Conservation (phyloP, 257 asterid species). For the Solanum gandarillasii region DNA sequence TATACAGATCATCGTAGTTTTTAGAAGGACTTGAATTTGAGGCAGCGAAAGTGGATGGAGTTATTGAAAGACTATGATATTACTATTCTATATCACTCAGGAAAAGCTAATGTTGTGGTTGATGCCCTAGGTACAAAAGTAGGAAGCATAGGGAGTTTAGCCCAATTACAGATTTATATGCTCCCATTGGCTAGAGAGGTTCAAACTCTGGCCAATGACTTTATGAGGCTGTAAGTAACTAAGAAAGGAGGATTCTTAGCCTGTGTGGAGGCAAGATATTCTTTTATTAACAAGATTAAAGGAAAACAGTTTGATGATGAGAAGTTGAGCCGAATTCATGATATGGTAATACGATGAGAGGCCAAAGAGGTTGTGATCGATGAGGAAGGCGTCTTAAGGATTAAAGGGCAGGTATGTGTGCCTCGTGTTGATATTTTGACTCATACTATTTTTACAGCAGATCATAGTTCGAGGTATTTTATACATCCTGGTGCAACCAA, state of each 20-base stretch:
- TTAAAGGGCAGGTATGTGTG: not conserved
- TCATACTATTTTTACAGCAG: not conserved
- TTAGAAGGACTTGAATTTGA: not conserved
- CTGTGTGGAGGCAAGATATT: not conserved
- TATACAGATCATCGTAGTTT: not conserved
- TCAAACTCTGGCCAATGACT: not conserved
- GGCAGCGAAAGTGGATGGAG: not conserved
- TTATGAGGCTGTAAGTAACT: not conserved
- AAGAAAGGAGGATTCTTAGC: not conserved
- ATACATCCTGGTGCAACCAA: not conserved
- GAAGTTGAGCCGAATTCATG: not conserved
- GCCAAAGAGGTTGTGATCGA: not conserved
- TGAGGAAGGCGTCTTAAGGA: not conserved
- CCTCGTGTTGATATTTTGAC: not conserved
- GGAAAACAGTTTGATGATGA: not conserved
- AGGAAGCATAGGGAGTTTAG: not conserved
- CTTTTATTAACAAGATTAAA: too few relatives aligned
- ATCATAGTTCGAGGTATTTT: not conserved
- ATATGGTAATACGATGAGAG: not conserved
- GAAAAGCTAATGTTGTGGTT: not conserved
- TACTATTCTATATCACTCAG: too few relatives aligned
- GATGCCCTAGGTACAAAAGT: not conserved
- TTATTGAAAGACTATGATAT: too few relatives aligned
- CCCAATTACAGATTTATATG: not conserved
- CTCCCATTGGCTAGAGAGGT: not conserved